Conservation (phyloP, 2,329 filamentous ascomycete species). For the Colletotrichum sp. region DNA sequence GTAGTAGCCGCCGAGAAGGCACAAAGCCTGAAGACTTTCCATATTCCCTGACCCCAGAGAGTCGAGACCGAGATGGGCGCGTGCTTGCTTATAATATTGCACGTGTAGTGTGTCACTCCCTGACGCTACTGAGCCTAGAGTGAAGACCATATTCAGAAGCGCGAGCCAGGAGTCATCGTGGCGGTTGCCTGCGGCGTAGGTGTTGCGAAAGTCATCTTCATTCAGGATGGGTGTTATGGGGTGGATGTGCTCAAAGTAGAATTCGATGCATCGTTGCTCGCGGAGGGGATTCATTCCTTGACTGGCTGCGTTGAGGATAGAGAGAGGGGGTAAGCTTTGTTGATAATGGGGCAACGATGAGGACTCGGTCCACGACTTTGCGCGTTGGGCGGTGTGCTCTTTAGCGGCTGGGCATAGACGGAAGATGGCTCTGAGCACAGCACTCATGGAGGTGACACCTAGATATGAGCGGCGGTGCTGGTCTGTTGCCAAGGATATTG, state of each 20-base stretch:
- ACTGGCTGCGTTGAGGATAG: slow-evolving; percentile 31
- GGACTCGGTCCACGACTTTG: slow-evolving; percentile 25
- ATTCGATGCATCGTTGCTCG: slow-evolving; percentile 54
- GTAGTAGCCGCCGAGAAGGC: slow-evolving; percentile 24
- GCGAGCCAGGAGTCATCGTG: slow-evolving; percentile 65
- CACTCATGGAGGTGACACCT: slow-evolving; percentile 68
- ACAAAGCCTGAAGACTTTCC: slow-evolving; percentile 25
- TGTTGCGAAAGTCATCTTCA: slow-evolving; percentile 55
- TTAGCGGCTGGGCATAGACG: slow-evolving; percentile 35
- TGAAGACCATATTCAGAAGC: slow-evolving; percentile 67
- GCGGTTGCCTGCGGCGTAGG: slow-evolving; percentile 41
- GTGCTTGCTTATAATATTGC: slow-evolving; percentile 60
- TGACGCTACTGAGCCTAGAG: slow-evolving; percentile 64
- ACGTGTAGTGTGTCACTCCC: slow-evolving; percentile 61
- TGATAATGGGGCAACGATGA: slow-evolving; percentile 33
- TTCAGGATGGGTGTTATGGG: slow-evolving; percentile 65
- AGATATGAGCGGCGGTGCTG: slow-evolving; percentile 64
- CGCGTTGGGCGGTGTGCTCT: slow-evolving; percentile 28
- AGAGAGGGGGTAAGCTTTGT: slow-evolving; percentile 31
- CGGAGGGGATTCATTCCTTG: slow-evolving; percentile 40
- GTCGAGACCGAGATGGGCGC: slow-evolving; percentile 58
- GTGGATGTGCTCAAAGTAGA: slow-evolving; percentile 67
- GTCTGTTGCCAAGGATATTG: slow-evolving; percentile 53
- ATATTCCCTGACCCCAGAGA: slow-evolving; percentile 51
- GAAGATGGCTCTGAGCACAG: slow-evolving; percentile 63